These are phyloP conservation scores for Limonomyces culmigenus DNA, from an alignment of 1,284 basidiomycete genomes.

Conservation along the genomic window DNA sequence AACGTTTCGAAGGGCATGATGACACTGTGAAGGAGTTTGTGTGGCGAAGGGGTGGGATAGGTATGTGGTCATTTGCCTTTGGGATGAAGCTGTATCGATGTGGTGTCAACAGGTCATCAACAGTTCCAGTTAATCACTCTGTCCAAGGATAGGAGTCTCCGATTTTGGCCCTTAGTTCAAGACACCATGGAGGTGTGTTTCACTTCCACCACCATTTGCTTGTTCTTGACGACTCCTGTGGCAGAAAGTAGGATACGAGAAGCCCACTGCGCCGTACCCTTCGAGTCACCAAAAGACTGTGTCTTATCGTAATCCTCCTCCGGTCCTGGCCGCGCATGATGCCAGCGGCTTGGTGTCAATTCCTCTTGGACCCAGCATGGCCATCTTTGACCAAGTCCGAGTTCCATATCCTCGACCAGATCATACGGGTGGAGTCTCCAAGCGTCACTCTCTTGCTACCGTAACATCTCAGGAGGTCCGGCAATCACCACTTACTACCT, in stretches of 20 bases:
- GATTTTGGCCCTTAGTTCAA: constrained; percentile 78
- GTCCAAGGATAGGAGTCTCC: constrained; percentile 87
- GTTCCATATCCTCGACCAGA: no score
- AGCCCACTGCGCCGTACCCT: neutral
- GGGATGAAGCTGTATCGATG: constrained; percentile 4
- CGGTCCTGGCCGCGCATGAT: no score
- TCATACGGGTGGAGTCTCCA: no score
- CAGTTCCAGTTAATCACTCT: constrained; percentile 93
- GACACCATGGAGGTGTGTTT: constrained; percentile 46
- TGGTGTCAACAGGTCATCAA: constrained; percentile 28
- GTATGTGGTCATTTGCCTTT: constrained; percentile 23
- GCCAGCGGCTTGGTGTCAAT: no score
- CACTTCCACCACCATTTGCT: neutral
- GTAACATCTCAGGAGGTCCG: neutral
- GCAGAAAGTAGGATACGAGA: constrained; percentile 1
- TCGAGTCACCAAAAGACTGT: neutral
- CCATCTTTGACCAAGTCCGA: neutral
- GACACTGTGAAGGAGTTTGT: constrained; percentile 89
- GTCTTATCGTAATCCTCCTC: constrained; percentile 1
- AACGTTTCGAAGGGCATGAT: constrained; percentile 75
- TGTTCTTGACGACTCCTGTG: neutral
- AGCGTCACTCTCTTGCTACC: neutral
- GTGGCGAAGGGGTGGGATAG: constrained; percentile 59
- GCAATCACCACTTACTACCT: neutral
- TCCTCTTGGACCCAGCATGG: neutral